Evolutionary conservation across 495 filamentous ascomycete species (phyloP).

Genomic region (Opeltia flavorubescens): DNA sequence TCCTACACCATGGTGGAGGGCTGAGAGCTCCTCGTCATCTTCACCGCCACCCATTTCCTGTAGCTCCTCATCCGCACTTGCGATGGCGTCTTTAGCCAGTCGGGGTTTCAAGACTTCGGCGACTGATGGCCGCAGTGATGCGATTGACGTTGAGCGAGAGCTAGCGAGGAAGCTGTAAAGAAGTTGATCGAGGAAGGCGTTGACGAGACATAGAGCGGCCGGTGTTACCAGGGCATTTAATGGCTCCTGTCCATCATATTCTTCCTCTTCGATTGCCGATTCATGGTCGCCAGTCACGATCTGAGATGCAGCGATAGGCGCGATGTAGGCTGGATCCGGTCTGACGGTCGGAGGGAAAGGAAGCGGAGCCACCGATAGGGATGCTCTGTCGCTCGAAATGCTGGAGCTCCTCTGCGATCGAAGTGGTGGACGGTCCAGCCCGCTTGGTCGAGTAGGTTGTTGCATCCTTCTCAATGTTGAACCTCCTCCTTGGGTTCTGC

Average conservation of each 20-base stretch:
- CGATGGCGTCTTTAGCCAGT: conserved; percentile 75
- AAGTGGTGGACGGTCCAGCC: conserved; percentile 5
- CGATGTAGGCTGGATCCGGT: conserved; percentile 79
- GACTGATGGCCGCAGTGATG: conserved; percentile 66
- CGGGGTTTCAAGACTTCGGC: conserved; percentile 77
- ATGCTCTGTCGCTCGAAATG: conserved; percentile 20
- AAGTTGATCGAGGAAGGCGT: conserved; percentile 87
- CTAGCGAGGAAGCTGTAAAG: conserved; percentile 73
- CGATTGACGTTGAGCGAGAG: conserved; percentile 69
- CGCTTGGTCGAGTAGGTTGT: not conserved
- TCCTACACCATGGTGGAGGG: conserved; percentile 37
- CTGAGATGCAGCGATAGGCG: conserved; percentile 74
- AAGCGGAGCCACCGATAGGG: conserved; percentile 27
- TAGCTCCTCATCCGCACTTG: conserved; percentile 81
- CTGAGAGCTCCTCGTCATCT: conserved; percentile 49
- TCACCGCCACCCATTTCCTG: conserved; percentile 70
- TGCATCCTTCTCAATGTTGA: not conserved
- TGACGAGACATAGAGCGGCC: conserved; percentile 64
- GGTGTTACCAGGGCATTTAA: conserved; percentile 43
- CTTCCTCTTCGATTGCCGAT: conserved; percentile 49
- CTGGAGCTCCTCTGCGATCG: conserved; percentile 10
- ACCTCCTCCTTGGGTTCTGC: too few relatives aligned
- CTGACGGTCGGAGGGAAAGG: conserved; percentile 54
- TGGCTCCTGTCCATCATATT: conserved; percentile 44
- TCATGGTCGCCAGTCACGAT: conserved; percentile 84